phyloP scores from a whole-genome alignment of 2,329 filamentous ascomycete species.

The Venturia effusa region DNA sequence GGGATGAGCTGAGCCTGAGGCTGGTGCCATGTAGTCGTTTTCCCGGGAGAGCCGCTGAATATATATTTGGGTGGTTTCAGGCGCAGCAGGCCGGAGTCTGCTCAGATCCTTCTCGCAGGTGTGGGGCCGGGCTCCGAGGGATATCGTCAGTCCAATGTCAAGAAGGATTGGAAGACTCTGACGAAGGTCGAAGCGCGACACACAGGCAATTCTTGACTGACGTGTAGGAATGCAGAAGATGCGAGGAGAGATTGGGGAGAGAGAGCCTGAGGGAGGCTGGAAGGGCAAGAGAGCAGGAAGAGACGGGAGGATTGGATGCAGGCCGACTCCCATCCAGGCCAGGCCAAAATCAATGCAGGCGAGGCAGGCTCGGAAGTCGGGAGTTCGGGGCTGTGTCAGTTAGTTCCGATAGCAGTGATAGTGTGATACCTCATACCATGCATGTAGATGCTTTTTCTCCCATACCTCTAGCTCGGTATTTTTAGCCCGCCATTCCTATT shows the following conservation, averaged over 20 bases:
- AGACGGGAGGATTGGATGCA: too few relatives aligned
- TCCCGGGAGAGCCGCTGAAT: neutral
- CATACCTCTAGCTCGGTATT: neutral
- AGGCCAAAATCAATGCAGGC: neutral
- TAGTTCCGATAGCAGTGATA: too few relatives aligned
- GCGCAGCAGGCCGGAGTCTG: neutral
- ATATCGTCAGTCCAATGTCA: neutral
- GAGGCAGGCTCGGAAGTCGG: neutral
- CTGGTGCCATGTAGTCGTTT: neutral
- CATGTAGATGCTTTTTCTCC: neutral
- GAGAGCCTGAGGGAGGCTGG: neutral
- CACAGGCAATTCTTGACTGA: neutral
- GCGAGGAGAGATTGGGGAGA: neutral
- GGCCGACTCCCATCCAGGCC: too few relatives aligned
- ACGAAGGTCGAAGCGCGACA: neutral
- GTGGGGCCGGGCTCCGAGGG: neutral
- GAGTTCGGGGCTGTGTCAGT: neutral
- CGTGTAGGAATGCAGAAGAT: neutral
- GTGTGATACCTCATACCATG: too few relatives aligned
- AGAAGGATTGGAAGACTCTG: neutral
- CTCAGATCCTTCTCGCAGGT: neutral
- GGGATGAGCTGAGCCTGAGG: neutral
- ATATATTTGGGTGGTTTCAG: neutral
- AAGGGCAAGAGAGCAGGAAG: neutral
- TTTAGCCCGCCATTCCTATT: neutral